Evolutionary conservation across 768 basidiomycete genomes (phyloP).

Genomic region (Mycena olivaceomarginata): DNA sequence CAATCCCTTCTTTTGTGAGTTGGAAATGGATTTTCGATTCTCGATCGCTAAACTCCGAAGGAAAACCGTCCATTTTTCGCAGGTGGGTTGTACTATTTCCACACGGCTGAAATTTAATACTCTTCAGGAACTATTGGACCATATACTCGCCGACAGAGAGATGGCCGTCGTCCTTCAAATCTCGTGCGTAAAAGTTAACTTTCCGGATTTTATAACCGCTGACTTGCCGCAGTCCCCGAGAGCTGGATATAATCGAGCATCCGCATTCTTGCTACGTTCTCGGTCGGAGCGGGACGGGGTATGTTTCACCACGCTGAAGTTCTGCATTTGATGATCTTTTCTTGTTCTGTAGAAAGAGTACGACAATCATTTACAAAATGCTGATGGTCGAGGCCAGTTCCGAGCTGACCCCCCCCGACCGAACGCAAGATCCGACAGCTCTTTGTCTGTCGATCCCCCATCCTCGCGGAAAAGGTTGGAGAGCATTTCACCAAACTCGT

Average conservation of each 20-base stretch:
- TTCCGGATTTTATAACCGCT: background rate
- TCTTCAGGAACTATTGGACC: slow-evolving; percentile 28
- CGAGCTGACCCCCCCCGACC: background rate
- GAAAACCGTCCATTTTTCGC: slow-evolving; percentile 42
- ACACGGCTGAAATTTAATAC: background rate
- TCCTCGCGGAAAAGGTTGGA: slow-evolving; percentile 68
- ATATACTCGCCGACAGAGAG: slow-evolving; percentile 43
- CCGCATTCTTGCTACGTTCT: slow-evolving; percentile 65
- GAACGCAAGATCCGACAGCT: slow-evolving; percentile 64
- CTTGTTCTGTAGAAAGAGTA: slow-evolving; percentile 23
- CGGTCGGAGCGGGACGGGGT: slow-evolving; percentile 74
- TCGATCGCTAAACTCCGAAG: slow-evolving; percentile 24
- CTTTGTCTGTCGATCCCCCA: slow-evolving; percentile 70
- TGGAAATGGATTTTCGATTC: slow-evolving; percentile 47
- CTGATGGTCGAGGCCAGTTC: slow-evolving; percentile 26
- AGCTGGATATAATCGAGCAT: slow-evolving; percentile 64
- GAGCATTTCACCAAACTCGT: slow-evolving; percentile 65
- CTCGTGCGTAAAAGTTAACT: slow-evolving; percentile 30
- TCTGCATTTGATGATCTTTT: background rate
- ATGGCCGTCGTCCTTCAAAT: slow-evolving; percentile 43
- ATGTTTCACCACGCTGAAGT: slow-evolving; percentile 3
- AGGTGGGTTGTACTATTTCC: slow-evolving; percentile 17
- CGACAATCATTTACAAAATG: slow-evolving; percentile 35
- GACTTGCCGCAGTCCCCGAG: slow-evolving; percentile 45
- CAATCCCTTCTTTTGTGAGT: slow-evolving; percentile 56